These are phyloP conservation scores for Russula griseocarnosa DNA, from an alignment of 768 basidiomycete genomes.

Conservation along the genomic window DNA sequence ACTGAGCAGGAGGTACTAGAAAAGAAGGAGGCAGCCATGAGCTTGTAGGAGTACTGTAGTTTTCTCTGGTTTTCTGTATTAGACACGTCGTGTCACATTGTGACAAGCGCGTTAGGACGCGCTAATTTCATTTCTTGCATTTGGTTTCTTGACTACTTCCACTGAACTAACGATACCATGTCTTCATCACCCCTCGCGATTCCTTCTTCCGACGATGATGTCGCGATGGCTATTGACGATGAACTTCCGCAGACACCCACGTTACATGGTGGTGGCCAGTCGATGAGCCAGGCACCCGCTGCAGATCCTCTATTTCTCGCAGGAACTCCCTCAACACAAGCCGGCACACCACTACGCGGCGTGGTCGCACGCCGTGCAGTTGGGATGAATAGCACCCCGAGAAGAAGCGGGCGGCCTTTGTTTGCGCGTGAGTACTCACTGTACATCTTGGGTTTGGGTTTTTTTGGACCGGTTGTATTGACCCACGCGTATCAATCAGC, in stretches of 20 bases:
- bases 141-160: background rate
- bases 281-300: conserved; percentile 33
- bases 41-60: background rate
- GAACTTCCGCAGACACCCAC: conserved; percentile 25
- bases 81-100: conserved; percentile 22
- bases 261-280: conserved; percentile 33
- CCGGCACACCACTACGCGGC: conserved; percentile 23
- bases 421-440: conserved; percentile 26
- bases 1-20: conserved; percentile 62
- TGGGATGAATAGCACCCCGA: conserved; percentile 25
- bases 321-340: conserved; percentile 25
- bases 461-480: background rate
- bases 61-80: background rate
- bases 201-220: conserved; percentile 28
- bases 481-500: background rate
- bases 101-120: conserved; percentile 27
- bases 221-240: conserved; percentile 20
- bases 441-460: background rate
- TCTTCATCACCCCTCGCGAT: conserved; percentile 28
- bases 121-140: background rate
- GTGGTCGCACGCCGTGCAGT: conserved; percentile 25
- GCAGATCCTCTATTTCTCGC: conserved; percentile 25
- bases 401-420: conserved; percentile 27
- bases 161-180: conserved; percentile 7
- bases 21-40: conserved; percentile 38